Conservation (phyloP, 1,284 basidiomycete species). For the Fomes fomentarius region DNA sequence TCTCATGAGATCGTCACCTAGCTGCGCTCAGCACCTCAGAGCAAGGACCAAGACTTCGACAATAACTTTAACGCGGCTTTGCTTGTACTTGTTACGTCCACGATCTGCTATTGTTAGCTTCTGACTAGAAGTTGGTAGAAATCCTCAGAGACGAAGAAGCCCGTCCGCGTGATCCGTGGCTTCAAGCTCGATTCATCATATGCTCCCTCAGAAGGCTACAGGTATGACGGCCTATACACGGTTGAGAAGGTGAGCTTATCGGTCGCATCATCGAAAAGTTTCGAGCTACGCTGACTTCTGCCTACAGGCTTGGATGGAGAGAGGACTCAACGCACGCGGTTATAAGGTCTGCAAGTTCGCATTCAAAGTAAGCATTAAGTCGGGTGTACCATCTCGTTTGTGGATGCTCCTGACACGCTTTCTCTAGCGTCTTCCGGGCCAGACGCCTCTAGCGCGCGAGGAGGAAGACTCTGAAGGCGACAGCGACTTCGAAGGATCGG, state of each 20-base stretch:
- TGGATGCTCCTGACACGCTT: not conserved
- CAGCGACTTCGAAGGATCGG: not conserved
- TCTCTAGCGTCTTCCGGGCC: slow-evolving; percentile 61
- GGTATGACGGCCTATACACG: slow-evolving; percentile 83
- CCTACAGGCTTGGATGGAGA: slow-evolving; percentile 68
- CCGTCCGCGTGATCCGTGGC: slow-evolving; percentile 82
- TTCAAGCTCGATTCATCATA: slow-evolving; percentile 73
- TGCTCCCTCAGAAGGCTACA: slow-evolving; percentile 78
- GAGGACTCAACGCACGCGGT: slow-evolving; percentile 63
- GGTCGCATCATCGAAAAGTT: too few species aligned
- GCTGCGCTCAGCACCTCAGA: slow-evolving; percentile 85
- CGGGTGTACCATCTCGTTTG: not conserved
- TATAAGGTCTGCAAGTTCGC: slow-evolving; percentile 80
- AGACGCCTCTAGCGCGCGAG: slow-evolving; percentile 62
- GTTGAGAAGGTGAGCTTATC: slow-evolving; percentile 61
- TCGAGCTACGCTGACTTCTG: slow-evolving; percentile 1
- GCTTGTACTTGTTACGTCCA: slow-evolving; percentile 42
- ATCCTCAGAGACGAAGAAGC: slow-evolving; percentile 73
- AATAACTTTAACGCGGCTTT: slow-evolving; percentile 70
- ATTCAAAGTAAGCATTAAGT: slow-evolving; percentile 57
- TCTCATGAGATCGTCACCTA: slow-evolving; percentile 32
- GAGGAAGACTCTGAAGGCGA: slow-evolving; percentile 10
- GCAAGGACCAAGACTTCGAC: slow-evolving; percentile 78
- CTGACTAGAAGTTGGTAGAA: slow-evolving; percentile 41
- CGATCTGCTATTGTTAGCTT: not conserved